Evolutionary conservation across 2,329 filamentous ascomycete species (phyloP).

Genomic region (Aspergillus amoenus): DNA sequence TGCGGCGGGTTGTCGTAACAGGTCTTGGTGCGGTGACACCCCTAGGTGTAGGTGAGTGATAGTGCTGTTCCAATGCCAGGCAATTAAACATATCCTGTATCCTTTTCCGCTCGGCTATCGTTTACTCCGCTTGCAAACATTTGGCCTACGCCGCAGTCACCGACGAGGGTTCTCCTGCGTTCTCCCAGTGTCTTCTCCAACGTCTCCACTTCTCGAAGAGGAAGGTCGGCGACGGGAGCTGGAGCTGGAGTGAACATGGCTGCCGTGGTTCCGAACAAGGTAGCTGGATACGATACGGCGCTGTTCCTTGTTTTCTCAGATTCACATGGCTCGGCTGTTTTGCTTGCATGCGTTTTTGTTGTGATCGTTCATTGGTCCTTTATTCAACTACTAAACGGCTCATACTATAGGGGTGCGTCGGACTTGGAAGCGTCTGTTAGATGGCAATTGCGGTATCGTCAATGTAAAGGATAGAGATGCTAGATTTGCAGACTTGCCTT

Average conservation of each 20-base stretch:
- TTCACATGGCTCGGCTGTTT: neutral
- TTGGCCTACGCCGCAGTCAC: neutral
- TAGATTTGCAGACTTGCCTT: constrained; percentile 72
- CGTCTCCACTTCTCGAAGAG: constrained; percentile 34
- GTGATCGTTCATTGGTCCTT: neutral
- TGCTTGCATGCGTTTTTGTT: neutral
- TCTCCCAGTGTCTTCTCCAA: constrained; percentile 9
- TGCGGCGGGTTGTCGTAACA: constrained; percentile 74
- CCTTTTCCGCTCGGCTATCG: neutral
- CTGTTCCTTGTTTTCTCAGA: neutral
- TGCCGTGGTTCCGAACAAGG: constrained; percentile 16
- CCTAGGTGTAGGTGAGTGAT: constrained; percentile 67
- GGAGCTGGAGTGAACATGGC: neutral
- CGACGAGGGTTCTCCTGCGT: constrained; percentile 2
- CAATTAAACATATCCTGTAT: neutral
- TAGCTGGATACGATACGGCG: constrained; percentile 14
- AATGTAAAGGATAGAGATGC: constrained; percentile 65
- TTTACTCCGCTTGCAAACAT: neutral
- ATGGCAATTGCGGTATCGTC: constrained; percentile 75
- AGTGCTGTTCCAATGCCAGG: neutral
- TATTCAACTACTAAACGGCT: constrained; percentile 8
- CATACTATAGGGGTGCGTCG: constrained; percentile 58
- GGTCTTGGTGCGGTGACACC: constrained; percentile 81
- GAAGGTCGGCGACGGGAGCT: constrained; percentile 29
- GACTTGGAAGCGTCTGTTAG: constrained; percentile 79